Conservation (phyloP, 306 rosid genomes). For the Acmispon strigosus region DNA sequence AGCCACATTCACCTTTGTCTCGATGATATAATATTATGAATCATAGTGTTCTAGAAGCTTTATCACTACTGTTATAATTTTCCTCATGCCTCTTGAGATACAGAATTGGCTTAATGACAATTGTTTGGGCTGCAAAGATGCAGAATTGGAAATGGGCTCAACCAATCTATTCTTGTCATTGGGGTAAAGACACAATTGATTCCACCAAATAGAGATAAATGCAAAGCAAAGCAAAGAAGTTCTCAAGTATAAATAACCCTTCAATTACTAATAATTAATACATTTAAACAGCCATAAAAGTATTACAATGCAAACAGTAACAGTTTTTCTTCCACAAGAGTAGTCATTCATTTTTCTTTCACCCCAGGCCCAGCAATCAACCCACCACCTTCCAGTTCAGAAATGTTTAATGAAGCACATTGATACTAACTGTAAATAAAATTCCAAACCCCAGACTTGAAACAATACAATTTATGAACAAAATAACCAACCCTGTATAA, state of each 20-base stretch:
- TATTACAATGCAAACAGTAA: constrained; percentile 26
- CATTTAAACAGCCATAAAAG: constrained; percentile 24
- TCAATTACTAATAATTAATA: not conserved
- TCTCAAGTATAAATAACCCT: not conserved
- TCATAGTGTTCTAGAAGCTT: too few relatives aligned
- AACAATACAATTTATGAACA: constrained; percentile 34
- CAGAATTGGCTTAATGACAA: too few relatives aligned
- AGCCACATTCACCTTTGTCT: too few relatives aligned
- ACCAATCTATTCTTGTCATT: too few relatives aligned
- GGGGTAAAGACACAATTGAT: too few relatives aligned
- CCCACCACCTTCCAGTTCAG: not conserved
- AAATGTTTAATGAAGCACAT: constrained; percentile 14
- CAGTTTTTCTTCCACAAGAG: not conserved
- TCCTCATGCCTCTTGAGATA: too few relatives aligned
- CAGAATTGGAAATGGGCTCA: too few relatives aligned
- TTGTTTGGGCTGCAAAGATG: too few relatives aligned
- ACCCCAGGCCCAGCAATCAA: not conserved
- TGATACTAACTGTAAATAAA: constrained; percentile 14
- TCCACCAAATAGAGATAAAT: too few relatives aligned
- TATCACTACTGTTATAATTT: too few relatives aligned
- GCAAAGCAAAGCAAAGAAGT: not conserved
- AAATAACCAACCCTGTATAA: constrained; percentile 29
- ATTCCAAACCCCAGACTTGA: constrained; percentile 15
- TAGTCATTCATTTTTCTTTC: not conserved
- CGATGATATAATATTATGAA: too few relatives aligned